Evolutionary conservation across 192 early-diverging fungal species (phyloP).

Genomic region (Gaertneriomyces semiglobifer): DNA sequence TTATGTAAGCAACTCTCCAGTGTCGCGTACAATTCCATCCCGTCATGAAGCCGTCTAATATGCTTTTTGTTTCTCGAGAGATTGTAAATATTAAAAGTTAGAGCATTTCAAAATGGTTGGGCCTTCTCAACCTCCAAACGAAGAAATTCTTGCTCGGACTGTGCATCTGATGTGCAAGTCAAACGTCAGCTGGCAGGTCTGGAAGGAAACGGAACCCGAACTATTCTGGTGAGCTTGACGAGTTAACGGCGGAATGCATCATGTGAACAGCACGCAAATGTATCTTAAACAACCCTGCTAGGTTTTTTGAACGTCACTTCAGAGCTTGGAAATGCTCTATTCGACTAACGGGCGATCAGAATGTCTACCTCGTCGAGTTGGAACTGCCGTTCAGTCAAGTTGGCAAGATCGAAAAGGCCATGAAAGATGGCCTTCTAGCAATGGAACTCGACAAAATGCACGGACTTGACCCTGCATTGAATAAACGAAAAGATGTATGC

Average conservation of each 20-base stretch:
- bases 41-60: no score
- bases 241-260: neutral
- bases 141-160: conserved; percentile 27
- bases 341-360: conserved; percentile 49
- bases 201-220: conserved; percentile 47
- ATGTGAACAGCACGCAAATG: conserved; percentile 1
- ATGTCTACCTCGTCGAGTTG: conserved; percentile 44
- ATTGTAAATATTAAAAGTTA: no score
- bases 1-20: no score
- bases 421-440: conserved; percentile 48
- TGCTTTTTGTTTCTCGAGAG: no score
- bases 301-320: conserved; percentile 49
- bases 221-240: conserved; percentile 27
- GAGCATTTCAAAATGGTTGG: no score
- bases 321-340: conserved; percentile 29
- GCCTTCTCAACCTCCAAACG: conserved; percentile 9
- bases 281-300: conserved; percentile 14
- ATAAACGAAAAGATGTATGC: conserved; percentile 37
- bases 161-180: conserved; percentile 34
- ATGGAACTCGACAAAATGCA: conserved; percentile 58
- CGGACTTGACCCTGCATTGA: conserved; percentile 50
- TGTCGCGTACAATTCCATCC: no score
- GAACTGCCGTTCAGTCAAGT: conserved; percentile 45
- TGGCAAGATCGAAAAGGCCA: conserved; percentile 42
- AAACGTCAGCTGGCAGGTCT: conserved; percentile 33